These are phyloP conservation scores for Beauveria pseudobassiana DNA, from an alignment of 2,329 filamentous ascomycete genomes.

Conservation along the genomic window DNA sequence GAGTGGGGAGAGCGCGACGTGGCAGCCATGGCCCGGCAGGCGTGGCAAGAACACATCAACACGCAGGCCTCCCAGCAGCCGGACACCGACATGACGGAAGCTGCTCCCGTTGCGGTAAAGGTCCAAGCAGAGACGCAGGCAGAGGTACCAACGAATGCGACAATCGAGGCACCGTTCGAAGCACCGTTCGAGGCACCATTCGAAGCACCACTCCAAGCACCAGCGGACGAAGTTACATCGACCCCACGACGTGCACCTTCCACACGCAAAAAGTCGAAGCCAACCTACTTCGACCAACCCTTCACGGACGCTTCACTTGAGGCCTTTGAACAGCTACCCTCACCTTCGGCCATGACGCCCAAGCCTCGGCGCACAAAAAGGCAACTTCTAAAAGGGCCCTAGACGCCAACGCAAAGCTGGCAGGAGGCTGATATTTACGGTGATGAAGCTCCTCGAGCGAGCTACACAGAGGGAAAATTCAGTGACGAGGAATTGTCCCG, in stretches of 20 bases:
- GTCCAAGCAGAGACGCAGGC: constrained; percentile 11
- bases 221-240: constrained; percentile 4
- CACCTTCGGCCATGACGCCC: constrained; percentile 22
- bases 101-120: constrained; percentile 10
- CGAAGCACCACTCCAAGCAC: background rate
- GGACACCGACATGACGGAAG: constrained; percentile 14
- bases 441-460: constrained; percentile 14
- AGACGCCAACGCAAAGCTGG: background rate
- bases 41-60: constrained; percentile 27
- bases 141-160: constrained; percentile 2
- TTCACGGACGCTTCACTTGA: constrained; percentile 15
- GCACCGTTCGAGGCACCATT: background rate
- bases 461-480: constrained; percentile 34
- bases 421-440: constrained; percentile 17
- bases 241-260: constrained; percentile 23
- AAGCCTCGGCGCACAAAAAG: constrained; percentile 4
- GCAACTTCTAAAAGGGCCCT: constrained; percentile 2
- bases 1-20: constrained; percentile 18
- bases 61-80: constrained; percentile 16
- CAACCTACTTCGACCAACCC: constrained; percentile 34
- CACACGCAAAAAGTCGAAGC: constrained; percentile 41
- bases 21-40: constrained; percentile 26
- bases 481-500: constrained; percentile 34
- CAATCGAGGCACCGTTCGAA: background rate
- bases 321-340: constrained; percentile 22